Evolutionary conservation across 192 early-diverging fungal species (phyloP).

Genomic region (Thoreauomyces humboldtii): DNA sequence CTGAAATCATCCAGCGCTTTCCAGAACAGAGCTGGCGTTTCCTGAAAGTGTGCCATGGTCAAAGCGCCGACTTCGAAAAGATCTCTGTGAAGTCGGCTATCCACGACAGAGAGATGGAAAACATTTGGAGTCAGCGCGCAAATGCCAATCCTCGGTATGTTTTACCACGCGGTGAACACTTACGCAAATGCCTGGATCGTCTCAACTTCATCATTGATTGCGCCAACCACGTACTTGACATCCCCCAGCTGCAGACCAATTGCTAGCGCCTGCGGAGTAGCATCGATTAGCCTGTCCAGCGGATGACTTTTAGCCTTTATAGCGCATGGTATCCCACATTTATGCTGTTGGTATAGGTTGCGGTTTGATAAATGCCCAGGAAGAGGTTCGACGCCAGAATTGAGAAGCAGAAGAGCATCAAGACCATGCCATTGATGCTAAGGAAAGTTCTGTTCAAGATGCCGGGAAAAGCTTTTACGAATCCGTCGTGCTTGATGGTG

Average conservation of each 20-base stretch:
- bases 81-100: neutral
- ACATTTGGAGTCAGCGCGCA: too few relatives aligned
- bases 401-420: neutral
- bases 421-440: slow-evolving; percentile 4
- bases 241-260: too few relatives aligned
- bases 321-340: neutral
- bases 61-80: neutral
- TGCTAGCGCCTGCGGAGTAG: neutral
- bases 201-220: too few relatives aligned
- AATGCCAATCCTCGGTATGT: too few relatives aligned
- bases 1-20: neutral
- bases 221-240: too few relatives aligned
- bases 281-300: neutral
- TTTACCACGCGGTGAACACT: too few relatives aligned
- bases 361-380: neutral
- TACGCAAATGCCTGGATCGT: too few relatives aligned
- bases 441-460: neutral
- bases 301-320: too few relatives aligned
- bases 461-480: neutral
- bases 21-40: neutral
- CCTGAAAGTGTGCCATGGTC: neutral
- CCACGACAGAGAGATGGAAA: neutral
- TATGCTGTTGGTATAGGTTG: neutral
- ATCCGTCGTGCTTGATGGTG: neutral
- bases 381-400: neutral